Evolutionary conservation across 441 rosid species (phyloP).

Genomic region (Manihot esculenta): DNA sequence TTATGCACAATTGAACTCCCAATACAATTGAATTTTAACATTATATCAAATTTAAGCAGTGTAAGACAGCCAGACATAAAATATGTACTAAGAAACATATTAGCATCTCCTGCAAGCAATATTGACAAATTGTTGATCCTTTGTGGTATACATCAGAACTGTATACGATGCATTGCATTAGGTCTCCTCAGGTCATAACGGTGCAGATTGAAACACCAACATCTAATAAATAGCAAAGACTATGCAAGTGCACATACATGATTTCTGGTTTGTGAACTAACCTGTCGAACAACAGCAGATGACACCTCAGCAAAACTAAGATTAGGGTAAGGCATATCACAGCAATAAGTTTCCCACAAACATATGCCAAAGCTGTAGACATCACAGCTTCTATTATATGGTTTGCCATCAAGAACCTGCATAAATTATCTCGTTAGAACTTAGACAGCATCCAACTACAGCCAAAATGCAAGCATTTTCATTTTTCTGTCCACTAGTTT

Average conservation of each 20-base stretch:
- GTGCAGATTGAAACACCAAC: too few relatives aligned
- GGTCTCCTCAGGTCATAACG: neutral
- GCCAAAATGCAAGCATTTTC: neutral
- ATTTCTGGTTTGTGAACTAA: constrained; percentile 29
- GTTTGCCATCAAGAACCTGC: constrained; percentile 92
- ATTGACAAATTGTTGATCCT: neutral
- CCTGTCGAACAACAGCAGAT: constrained; percentile 87
- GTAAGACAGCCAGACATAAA: too few relatives aligned
- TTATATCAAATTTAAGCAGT: neutral
- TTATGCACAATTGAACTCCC: neutral
- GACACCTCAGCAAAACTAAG: constrained; percentile 80
- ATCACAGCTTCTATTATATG: constrained; percentile 89
- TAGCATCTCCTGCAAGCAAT: neutral
- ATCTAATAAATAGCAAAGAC: neutral
- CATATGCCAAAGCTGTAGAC: constrained; percentile 98
- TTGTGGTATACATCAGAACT: neutral
- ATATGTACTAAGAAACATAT: neutral
- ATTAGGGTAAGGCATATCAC: constrained; percentile 87
- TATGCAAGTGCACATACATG: neutral
- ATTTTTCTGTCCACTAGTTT: neutral
- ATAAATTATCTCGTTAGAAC: constrained; percentile 9
- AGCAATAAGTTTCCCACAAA: constrained; percentile 94
- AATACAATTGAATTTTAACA: neutral
- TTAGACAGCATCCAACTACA: neutral
- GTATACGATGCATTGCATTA: neutral